Evolutionary conservation across 1,284 basidiomycete genomes (phyloP).

Genomic region (Malassezia sp.): DNA sequence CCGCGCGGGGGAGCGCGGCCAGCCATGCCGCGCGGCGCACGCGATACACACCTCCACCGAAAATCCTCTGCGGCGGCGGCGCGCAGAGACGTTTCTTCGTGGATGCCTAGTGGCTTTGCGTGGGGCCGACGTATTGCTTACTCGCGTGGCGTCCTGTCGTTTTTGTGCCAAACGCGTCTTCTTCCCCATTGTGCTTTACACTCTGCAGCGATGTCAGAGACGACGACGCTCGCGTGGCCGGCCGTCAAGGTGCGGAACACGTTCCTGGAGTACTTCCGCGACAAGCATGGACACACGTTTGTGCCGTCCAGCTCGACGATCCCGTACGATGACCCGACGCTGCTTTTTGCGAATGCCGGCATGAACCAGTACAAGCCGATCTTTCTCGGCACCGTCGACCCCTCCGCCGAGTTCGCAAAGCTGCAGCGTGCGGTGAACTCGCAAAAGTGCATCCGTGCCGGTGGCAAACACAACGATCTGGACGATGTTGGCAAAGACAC

Average conservation of each 20-base stretch:
- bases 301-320: conserved; percentile 87
- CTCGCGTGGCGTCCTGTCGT: neutral
- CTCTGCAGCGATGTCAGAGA: too few relatives aligned
- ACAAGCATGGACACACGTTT: conserved; percentile 69
- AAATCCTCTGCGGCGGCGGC: neutral
- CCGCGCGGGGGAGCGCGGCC: too few relatives aligned
- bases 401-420: conserved; percentile 73
- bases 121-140: conserved; percentile 6
- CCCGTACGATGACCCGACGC: conserved; percentile 77
- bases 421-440: conserved; percentile 86
- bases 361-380: conserved; percentile 68
- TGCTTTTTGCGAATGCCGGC: conserved; percentile 87
- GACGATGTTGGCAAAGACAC: conserved; percentile 98
- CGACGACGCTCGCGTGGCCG: conserved; percentile 53
- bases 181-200: too few relatives aligned
- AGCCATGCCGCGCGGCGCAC: too few relatives aligned
- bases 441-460: conserved; percentile 95
- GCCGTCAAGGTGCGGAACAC: conserved; percentile 61
- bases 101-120: conserved; percentile 14
- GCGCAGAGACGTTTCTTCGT: too few relatives aligned
- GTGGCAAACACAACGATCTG: conserved; percentile 96
- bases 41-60: conserved; percentile 13
- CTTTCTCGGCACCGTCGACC: conserved; percentile 91
- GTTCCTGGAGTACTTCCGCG: conserved; percentile 69
- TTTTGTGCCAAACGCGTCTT: too few relatives aligned